Percentiles rank a stretch among this genome's conserved stretches.
Conservation (phyloP, 768 basidiomycete genomes). For the Thelephora ganbajun region DNA sequence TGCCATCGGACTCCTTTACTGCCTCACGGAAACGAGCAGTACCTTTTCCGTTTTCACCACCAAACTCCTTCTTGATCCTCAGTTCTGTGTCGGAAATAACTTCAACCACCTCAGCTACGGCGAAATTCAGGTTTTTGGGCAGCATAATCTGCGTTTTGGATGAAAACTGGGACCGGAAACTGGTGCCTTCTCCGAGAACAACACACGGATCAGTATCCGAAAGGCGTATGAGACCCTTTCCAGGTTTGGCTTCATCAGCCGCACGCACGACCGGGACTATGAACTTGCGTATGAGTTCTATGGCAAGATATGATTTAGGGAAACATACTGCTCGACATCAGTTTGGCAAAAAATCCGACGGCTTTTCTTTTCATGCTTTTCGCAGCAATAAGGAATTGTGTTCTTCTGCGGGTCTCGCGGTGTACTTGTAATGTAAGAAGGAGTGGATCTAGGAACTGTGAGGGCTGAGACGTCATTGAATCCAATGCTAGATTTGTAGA, state of each 20-base stretch:
- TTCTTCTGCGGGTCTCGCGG: conserved; percentile 67
- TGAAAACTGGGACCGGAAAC: conserved; percentile 57
- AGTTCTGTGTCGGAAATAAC: conserved; percentile 82
- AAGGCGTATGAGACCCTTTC: conserved; percentile 56
- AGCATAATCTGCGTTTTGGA: conserved; percentile 81
- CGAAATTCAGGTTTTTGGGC: conserved; percentile 64
- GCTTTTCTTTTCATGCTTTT: conserved; percentile 72
- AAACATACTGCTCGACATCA: conserved; percentile 78
- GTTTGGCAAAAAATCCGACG: conserved; percentile 66
- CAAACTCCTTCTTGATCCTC: conserved; percentile 76
- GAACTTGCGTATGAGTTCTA: not conserved
- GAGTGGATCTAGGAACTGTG: conserved; percentile 84
- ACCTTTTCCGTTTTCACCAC: conserved; percentile 65
- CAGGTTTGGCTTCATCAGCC: conserved; percentile 69
- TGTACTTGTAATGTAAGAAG: conserved; percentile 76
- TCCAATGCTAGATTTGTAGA: not conserved
- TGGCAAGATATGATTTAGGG: not conserved
- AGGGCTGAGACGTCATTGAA: not conserved
- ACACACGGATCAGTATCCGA: conserved; percentile 67
- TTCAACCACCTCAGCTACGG: conserved; percentile 73
- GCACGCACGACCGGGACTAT: conserved; percentile 89
- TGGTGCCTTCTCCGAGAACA: conserved; percentile 72
- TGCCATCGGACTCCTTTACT: conserved; percentile 38
- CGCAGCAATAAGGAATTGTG: conserved; percentile 81
- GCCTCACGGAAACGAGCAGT: conserved; percentile 57